Evolutionary conservation across 1,139 yeast genomes (phyloP).

Genomic region (Sugiyamaella sp.): DNA sequence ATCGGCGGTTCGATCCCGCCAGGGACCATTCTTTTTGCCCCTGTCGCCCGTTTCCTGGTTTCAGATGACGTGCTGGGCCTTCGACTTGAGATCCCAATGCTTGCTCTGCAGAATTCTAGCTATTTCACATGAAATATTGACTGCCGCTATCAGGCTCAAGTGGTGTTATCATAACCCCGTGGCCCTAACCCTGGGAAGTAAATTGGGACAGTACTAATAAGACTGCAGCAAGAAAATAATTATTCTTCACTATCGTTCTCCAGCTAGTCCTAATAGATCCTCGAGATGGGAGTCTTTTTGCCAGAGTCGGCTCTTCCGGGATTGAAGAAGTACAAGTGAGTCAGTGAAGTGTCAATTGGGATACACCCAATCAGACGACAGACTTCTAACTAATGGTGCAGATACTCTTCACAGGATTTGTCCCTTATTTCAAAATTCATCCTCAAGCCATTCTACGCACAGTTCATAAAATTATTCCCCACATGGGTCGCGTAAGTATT

Average conservation of each 20-base stretch:
- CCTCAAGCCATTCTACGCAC: conserved; percentile 71
- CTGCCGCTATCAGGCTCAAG: no score
- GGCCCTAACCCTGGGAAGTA: background rate
- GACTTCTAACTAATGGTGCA: conserved; percentile 13
- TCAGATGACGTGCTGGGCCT: no score
- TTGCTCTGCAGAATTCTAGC: no score
- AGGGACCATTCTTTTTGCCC: conserved; percentile 16
- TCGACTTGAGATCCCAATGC: no score
- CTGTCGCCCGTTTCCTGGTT: no score
- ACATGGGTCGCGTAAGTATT: conserved; percentile 64
- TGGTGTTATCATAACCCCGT: background rate
- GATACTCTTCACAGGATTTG: conserved; percentile 75
- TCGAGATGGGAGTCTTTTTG: conserved; percentile 69
- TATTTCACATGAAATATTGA: no score
- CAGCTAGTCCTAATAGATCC: background rate
- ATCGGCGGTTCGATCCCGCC: conserved; percentile 23
- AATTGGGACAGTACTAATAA: background rate
- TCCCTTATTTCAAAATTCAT: conserved; percentile 75
- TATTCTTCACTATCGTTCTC: background rate
- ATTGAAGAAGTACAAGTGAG: conserved; percentile 67
- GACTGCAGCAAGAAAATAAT: background rate
- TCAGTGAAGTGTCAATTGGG: conserved; percentile 25
- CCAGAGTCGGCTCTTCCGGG: conserved; percentile 63
- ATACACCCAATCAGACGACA: background rate
- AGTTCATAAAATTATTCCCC: conserved; percentile 76